Base-by-base conservation (phyloP, 805 yeast species). In the Millerozyma miso region DNA sequence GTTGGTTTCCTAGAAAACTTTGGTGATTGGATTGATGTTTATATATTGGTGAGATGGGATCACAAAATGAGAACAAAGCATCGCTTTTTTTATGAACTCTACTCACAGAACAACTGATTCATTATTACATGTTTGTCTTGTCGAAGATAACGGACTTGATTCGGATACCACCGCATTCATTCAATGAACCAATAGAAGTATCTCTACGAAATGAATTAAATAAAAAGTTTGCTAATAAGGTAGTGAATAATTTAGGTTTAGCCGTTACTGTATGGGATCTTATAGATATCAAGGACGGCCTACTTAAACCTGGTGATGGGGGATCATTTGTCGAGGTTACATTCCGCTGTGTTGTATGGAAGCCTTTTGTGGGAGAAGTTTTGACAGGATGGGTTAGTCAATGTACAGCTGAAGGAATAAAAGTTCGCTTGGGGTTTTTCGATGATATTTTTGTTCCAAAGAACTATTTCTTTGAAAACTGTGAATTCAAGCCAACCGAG, bases 321-420 rank as follows among this genome's bases (percentile, higher is more conserved):
- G 88, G 90, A 1, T 75, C 88, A 3, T 90, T 74, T 54, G 81
- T 88, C 33, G 85, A 83, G 49, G 86, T 84, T 15, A 76, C 71
- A 42, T 87, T 89, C 57, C 67, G 97, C 40, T 72, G 85, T 37
- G 70, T 90, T 7, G 83, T 91, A 1, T 93, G 93, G 75, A 85
- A 90, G 50, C 99, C 99, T 0, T 91, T 91, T 62, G 82, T 88
- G 1, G 99, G 99, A 7, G 99, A 93, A 60, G 79, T 91, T 5
- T 62, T 93, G 19, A 83, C 89, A 0, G 99, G 99, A 1, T 88
- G 95, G 91, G 88, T 93, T 29, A 81, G 88, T 34, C 86, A 88
- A 51, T 87, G 96, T 66, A 77, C 89, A 3, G 77, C 80, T 17
- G 95, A 89, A 41, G 99, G 99, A 2, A 80, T 93, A 47, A 85